Evolutionary conservation across 331 rosid genomes (phyloP), one percentile per base, ranked within the genome.

Genomic region (Prunus yedoensis): DNA sequence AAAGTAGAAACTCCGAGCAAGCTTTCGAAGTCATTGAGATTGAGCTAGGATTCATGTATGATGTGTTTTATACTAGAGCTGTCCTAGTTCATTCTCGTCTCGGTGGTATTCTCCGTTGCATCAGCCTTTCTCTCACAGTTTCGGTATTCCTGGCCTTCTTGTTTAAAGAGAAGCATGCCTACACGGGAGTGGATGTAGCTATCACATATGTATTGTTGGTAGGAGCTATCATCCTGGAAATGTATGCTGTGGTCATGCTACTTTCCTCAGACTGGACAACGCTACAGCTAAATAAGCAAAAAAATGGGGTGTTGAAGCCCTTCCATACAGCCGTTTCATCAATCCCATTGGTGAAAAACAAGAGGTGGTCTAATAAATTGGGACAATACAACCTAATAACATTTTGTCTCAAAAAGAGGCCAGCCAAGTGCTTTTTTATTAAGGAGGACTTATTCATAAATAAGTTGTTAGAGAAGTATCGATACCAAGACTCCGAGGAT

Each of bases 21-120:
- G 84, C 77, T 47, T 78, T 80, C 25, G 12, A 75, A 32, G 77
- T 87, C 2, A 73, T 87, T 8, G 89, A 85, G 53, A 18, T 81
- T 7, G 89, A 83, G 84, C 87, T 83, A 46, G 87, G 86, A 3
- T 83, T 87, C 52, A 74, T 83, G 75, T 75, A 78, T 38, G 89
- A 83, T 59, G 53, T 76, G 35, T 77, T 88, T 56, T 83, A 83
- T 63, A 85, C 87, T 8, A 85, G 83, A 63, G 75, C 86, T 1
- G 18, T 20, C 4, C 1, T 79, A 63, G 5, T 77, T 14, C 57
- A 80, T 59, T 75, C 87, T 56, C 4, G 13, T 27, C 1, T 10
- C 20, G 76, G 80, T 9, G 4, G 20, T 6, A 1, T 72, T 27
- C 54, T 78, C 18, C 82, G 80, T 53, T 70, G 65, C 0, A 10